phyloP scores from a whole-genome alignment of 2,329 filamentous ascomycete species.

The Diplocarpon mali region DNA sequence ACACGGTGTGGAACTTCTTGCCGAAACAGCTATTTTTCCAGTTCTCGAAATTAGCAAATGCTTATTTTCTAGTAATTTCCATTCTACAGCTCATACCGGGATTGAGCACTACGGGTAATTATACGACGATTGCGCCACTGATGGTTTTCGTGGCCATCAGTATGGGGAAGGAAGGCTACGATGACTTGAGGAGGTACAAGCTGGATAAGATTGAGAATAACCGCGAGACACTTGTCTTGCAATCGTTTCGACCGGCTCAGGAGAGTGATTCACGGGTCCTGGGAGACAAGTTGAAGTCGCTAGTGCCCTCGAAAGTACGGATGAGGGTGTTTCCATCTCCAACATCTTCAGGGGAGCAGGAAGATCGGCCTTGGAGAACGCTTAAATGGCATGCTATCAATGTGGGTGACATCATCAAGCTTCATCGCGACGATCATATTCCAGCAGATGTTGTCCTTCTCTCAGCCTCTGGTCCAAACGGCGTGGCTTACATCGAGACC shows the following conservation, averaged over 20 bases:
- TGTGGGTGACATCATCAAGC: conserved; percentile 59
- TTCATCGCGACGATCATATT: conserved; percentile 63
- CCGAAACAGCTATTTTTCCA: conserved; percentile 83
- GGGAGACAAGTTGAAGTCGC: conserved; percentile 1
- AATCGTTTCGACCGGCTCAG: conserved; percentile 8
- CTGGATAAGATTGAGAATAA: conserved; percentile 83
- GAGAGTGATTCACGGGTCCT: background rate
- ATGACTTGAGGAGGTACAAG: conserved; percentile 74
- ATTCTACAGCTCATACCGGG: conserved; percentile 85
- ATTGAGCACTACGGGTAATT: conserved; percentile 83
- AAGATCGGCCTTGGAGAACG: conserved; percentile 32
- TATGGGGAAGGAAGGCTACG: conserved; percentile 86
- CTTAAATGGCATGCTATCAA: conserved; percentile 57
- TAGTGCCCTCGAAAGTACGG: background rate
- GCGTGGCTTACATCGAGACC: conserved; percentile 72
- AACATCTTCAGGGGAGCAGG: background rate
- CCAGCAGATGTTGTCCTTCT: conserved; percentile 78
- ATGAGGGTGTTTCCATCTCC: background rate
- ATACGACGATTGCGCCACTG: conserved; percentile 76
- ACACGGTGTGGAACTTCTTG: conserved; percentile 81
- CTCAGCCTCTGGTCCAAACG: conserved; percentile 65
- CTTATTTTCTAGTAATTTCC: conserved; percentile 84
- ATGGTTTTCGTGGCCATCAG: conserved; percentile 76
- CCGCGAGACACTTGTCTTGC: conserved; percentile 36
- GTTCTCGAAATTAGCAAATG: conserved; percentile 89